phyloP scores from a whole-genome alignment of 192 early-diverging fungal species.

The Paraglomus occultum region DNA sequence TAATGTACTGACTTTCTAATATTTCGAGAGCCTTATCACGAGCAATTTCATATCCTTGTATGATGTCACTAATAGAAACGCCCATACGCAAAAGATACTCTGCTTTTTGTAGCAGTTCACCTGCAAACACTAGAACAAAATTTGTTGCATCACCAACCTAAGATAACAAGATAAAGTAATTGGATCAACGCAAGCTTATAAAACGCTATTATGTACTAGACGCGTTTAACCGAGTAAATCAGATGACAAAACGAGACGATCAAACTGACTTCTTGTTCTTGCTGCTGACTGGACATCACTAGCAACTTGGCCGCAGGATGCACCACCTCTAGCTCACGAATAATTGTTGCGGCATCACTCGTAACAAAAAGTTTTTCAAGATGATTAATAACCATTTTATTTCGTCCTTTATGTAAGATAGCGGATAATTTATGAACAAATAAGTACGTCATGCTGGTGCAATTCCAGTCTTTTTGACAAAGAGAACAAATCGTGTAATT shows the following conservation, averaged over 20 bases:
- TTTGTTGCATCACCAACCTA: constrained; percentile 95
- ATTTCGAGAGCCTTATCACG: constrained; percentile 77
- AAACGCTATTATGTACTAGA: background rate
- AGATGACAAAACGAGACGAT: background rate
- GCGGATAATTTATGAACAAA: background rate
- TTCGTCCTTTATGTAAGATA: constrained; percentile 63
- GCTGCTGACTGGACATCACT: constrained; percentile 95
- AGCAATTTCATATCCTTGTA: constrained; percentile 92
- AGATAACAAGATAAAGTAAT: background rate
- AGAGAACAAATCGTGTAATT: background rate
- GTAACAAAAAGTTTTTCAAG: constrained; percentile 98
- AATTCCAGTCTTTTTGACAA: constrained; percentile 30
- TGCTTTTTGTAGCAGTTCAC: constrained; percentile 92
- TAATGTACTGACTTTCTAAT: constrained; percentile 60
- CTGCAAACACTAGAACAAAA: constrained; percentile 91
- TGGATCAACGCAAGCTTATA: background rate
- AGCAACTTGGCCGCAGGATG: constrained; percentile 96
- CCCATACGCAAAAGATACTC: constrained; percentile 93
- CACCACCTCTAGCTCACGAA: constrained; percentile 94
- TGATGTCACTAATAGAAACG: constrained; percentile 90
- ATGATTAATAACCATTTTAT: constrained; percentile 99
- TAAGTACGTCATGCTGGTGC: background rate
- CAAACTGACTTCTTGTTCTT: constrained; percentile 92
- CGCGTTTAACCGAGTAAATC: background rate
- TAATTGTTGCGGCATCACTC: constrained; percentile 98